phyloP scores from a whole-genome alignment of 495 filamentous ascomycete genomes.

The Saxophila tyrrhenica region DNA sequence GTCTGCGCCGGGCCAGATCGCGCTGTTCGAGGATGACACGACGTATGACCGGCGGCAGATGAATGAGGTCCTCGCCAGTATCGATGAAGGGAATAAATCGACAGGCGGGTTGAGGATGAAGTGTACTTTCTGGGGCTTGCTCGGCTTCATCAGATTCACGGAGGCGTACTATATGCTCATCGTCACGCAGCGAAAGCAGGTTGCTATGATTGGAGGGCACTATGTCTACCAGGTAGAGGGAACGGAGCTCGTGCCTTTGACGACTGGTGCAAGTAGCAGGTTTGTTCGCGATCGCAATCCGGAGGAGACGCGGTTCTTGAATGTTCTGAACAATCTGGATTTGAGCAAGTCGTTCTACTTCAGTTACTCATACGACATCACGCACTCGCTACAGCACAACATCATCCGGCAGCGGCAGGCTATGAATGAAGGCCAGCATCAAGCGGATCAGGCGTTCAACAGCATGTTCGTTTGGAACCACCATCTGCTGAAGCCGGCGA shows the following conservation, averaged over 20 bases:
- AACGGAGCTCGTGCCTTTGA: slow-evolving; percentile 86
- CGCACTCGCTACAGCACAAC: slow-evolving; percentile 83
- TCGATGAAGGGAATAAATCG: slow-evolving; percentile 89
- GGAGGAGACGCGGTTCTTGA: slow-evolving; percentile 80
- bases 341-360: slow-evolving; percentile 89
- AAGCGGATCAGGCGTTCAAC: slow-evolving; percentile 56
- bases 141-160: slow-evolving; percentile 93
- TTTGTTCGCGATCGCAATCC: slow-evolving; percentile 70
- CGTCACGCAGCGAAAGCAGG: slow-evolving; percentile 89
- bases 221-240: slow-evolving; percentile 91
- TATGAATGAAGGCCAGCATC: slow-evolving; percentile 49
- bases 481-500: slow-evolving; percentile 70
- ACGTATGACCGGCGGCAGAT: slow-evolving; percentile 89
- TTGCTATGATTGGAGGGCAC: slow-evolving; percentile 91
- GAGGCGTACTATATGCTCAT: slow-evolving; percentile 96
- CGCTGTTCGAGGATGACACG: slow-evolving; percentile 83
- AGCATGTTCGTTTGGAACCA: slow-evolving; percentile 98
- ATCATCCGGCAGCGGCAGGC: slow-evolving; percentile 69
- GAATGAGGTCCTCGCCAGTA: slow-evolving; percentile 80
- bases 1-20: slow-evolving; percentile 66
- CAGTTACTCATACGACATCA: slow-evolving; percentile 96
- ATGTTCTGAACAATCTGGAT: slow-evolving; percentile 83
- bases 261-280: slow-evolving; percentile 47
- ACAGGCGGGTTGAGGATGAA: slow-evolving; percentile 84
- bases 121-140: slow-evolving; percentile 83